Evolutionary conservation across 352 stramenopile species (phyloP).

Genomic region (Lagenidium giganteum): DNA sequence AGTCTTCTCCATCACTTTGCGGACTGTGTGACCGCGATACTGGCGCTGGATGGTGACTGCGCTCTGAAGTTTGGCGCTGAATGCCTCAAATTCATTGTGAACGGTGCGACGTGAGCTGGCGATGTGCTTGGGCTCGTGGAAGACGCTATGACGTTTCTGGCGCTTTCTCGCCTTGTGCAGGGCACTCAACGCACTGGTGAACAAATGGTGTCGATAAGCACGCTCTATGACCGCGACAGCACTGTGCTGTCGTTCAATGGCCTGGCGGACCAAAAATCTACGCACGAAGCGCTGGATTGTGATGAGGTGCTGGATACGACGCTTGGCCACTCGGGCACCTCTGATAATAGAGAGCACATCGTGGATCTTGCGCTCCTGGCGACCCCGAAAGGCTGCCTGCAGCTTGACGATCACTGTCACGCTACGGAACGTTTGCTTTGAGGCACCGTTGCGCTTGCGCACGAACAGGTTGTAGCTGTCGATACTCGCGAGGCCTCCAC

Average conservation of each 20-base stretch:
- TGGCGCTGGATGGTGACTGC: constrained; percentile 33
- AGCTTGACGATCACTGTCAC: no score
- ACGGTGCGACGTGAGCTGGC: no score
- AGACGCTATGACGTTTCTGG: no score
- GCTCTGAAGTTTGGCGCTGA: constrained; percentile 13
- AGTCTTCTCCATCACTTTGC: constrained; percentile 13
- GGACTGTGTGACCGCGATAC: constrained; percentile 26
- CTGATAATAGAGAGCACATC: no score
- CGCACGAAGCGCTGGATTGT: constrained; percentile 15
- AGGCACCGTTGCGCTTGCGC: no score
- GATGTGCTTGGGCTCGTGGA: no score
- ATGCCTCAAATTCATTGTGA: no score
- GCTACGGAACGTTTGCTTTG: no score
- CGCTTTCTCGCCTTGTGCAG: no score
- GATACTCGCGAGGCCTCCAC: no score
- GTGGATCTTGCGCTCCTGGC: constrained; percentile 18
- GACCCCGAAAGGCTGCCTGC: constrained; percentile 18
- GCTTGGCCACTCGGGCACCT: constrained; percentile 15
- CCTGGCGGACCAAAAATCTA: constrained; percentile 2
- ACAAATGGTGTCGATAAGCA: constrained; percentile 3
- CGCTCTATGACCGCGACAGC: constrained; percentile 8
- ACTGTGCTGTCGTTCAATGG: constrained; percentile 5
- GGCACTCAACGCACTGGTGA: no score
- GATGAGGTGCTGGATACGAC: constrained; percentile 8
- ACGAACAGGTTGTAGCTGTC: no score